Percentiles rank a stretch among this genome's conserved stretches.
Conservation (phyloP, 75 land plant species). For the Ceratopteris richardii region DNA sequence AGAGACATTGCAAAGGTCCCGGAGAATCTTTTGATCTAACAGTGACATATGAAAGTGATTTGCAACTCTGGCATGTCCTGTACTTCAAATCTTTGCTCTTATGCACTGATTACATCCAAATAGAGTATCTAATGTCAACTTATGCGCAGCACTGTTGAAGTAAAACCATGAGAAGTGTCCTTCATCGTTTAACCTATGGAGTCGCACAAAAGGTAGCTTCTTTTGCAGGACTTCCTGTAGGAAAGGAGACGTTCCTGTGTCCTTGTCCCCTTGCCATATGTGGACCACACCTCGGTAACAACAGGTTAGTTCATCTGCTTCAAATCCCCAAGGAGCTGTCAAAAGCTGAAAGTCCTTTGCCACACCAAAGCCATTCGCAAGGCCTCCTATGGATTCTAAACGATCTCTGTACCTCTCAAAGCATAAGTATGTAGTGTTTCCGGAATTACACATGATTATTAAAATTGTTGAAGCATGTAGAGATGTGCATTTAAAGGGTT, state of each 20-base stretch:
- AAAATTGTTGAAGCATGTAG: no score
- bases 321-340: conserved; percentile 21
- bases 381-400: background rate
- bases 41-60: no score
- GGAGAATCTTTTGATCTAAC: no score
- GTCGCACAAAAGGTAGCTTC: conserved; percentile 15
- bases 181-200: conserved; percentile 17
- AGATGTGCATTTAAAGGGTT: no score
- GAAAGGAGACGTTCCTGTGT: conserved; percentile 2
- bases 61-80: no score
- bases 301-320: conserved; percentile 8
- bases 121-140: conserved; percentile 11
- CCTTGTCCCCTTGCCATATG: conserved; percentile 27
- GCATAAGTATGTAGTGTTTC: background rate
- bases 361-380: conserved; percentile 18
- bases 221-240: conserved; percentile 17
- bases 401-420: conserved; percentile 12
- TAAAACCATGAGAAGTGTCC: conserved; percentile 32
- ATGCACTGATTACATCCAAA: no score
- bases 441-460: background rate
- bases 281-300: conserved; percentile 17
- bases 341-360: conserved; percentile 27
- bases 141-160: conserved; percentile 19
- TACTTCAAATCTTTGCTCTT: no score
- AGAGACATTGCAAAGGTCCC: no score